Evolutionary conservation across 805 yeast genomes (phyloP).

Genomic region (Cyberlindnera sargentensis): DNA sequence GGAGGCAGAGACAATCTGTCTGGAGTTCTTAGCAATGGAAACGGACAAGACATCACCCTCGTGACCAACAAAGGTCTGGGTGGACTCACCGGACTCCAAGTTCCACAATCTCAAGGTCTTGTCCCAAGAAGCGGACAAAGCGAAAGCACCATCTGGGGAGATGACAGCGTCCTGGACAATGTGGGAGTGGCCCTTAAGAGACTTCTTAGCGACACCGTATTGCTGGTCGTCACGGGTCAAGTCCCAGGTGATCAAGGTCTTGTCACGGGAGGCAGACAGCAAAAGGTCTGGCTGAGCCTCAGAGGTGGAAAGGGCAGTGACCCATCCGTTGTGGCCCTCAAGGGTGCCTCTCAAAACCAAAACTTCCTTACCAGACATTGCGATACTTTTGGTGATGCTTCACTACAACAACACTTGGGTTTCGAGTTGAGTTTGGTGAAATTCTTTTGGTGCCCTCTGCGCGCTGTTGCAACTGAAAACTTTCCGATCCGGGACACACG

Average conservation of each 20-base stretch:
- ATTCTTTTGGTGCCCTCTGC: conserved; percentile 1
- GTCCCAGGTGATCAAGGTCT: conserved; percentile 97
- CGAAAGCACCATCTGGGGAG: conserved; percentile 96
- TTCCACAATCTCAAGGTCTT: conserved; percentile 99
- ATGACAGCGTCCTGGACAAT: conserved; percentile 96
- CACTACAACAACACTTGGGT: neutral
- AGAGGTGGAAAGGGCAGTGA: conserved; percentile 96
- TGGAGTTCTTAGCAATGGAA: conserved; percentile 91
- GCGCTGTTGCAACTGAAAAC: too few relatives aligned
- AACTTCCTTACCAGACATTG: conserved; percentile 87
- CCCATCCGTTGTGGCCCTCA: conserved; percentile 97
- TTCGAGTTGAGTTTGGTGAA: conserved; percentile 2
- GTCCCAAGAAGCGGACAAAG: conserved; percentile 99
- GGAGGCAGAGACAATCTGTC: conserved; percentile 97
- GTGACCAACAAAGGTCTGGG: conserved; percentile 97
- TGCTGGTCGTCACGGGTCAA: conserved; percentile 92
- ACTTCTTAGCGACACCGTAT: conserved; percentile 97
- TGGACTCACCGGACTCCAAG: conserved; percentile 86
- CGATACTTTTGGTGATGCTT: conserved; percentile 6
- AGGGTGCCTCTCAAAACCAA: conserved; percentile 99
- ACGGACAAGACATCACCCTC: conserved; percentile 95
- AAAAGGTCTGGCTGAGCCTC: conserved; percentile 96
- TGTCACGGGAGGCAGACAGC: conserved; percentile 98
- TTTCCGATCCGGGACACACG: conserved; percentile 7
- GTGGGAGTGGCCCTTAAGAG: conserved; percentile 98